Evolutionary conservation across 2,329 filamentous ascomycete species (phyloP).

Genomic region (Alternaria infectoria): DNA sequence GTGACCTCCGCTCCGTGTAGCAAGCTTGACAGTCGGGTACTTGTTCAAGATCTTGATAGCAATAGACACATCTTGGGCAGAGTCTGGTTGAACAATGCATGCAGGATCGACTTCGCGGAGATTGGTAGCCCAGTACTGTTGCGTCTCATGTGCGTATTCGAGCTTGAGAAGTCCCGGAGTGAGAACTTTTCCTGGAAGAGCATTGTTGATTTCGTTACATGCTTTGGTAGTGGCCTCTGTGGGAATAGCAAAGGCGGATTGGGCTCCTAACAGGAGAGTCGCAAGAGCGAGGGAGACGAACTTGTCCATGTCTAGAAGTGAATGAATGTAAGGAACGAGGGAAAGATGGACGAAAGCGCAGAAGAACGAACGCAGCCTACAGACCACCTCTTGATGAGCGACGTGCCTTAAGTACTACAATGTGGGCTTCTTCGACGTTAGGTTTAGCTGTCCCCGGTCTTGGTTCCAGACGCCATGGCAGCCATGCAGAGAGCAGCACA

Average conservation of each 20-base stretch:
- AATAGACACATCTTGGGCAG: conserved; percentile 31
- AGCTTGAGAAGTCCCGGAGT: conserved; percentile 21
- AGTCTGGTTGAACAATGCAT: conserved; percentile 33
- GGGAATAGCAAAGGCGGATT: conserved; percentile 13
- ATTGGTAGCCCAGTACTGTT: conserved; percentile 30
- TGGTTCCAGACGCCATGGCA: neutral
- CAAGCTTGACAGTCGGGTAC: conserved; percentile 28
- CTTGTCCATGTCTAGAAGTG: conserved; percentile 6
- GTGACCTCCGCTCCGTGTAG: conserved; percentile 45
- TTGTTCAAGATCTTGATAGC: conserved; percentile 33
- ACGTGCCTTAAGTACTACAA: neutral
- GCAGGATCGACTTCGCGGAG: conserved; percentile 27
- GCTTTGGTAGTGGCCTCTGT: conserved; percentile 23
- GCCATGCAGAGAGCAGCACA: neutral
- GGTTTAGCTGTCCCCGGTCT: neutral
- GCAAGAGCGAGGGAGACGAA: conserved; percentile 1
- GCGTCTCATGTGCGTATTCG: conserved; percentile 26
- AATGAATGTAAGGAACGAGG: neutral
- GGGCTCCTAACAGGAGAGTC: conserved; percentile 13
- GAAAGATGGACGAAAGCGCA: neutral
- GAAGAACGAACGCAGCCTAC: neutral
- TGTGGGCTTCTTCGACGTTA: neutral
- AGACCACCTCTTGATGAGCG: neutral
- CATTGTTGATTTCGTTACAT: conserved; percentile 24
- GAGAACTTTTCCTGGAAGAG: conserved; percentile 27